Evolutionary conservation across 306 rosid species (phyloP).

Genomic region (Glycine soja): DNA sequence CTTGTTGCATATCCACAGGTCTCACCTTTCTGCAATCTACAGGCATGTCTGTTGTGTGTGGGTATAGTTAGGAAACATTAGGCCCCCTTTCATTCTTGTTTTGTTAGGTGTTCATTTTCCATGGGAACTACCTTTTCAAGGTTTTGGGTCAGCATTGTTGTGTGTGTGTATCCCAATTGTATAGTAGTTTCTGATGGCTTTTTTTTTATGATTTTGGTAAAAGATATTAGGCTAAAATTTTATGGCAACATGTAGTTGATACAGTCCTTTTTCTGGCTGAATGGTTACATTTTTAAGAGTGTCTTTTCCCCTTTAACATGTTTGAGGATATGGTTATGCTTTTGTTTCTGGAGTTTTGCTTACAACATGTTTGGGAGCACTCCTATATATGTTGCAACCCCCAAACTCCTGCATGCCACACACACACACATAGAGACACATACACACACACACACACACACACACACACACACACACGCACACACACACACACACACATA

Average conservation of each 20-base stretch:
- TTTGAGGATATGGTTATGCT: constrained; percentile 8
- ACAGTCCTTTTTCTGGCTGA: background rate
- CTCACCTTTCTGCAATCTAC: background rate
- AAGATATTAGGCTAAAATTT: background rate
- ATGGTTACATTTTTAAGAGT: background rate
- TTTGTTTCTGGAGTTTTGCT: constrained; percentile 15
- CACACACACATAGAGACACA: too few relatives aligned
- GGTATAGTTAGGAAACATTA: background rate
- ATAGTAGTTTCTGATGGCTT: background rate
- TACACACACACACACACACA: too few relatives aligned
- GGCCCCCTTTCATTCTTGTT: background rate
- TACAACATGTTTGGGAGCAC: too few relatives aligned
- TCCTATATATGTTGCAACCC: too few relatives aligned
- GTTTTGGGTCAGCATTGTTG: constrained; percentile 17
- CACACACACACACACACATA: too few relatives aligned
- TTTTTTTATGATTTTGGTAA: background rate
- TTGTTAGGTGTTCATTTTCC: background rate
- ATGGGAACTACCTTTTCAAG: background rate
- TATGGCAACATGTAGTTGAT: background rate
- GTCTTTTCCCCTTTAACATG: background rate
- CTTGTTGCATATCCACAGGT: background rate
- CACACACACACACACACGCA: too few relatives aligned
- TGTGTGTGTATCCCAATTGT: background rate
- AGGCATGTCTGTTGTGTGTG: background rate
- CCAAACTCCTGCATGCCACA: too few relatives aligned